phyloP scores from a whole-genome alignment of 2,329 filamentous ascomycete species.

The Colletotrichum sp. region DNA sequence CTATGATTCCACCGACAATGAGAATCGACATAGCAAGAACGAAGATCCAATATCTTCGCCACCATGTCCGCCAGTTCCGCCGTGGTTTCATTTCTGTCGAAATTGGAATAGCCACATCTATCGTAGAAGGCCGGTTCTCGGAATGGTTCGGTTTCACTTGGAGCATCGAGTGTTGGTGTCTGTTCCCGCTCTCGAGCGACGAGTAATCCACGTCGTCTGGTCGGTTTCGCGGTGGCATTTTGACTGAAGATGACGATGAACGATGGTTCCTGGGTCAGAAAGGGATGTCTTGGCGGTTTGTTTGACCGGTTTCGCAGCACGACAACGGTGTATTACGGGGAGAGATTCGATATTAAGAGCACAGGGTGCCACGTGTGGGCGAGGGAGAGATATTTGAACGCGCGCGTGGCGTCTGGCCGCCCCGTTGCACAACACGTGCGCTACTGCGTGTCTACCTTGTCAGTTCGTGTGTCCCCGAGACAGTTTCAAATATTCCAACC shows the following conservation, averaged over 20 bases:
- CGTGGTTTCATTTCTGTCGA: background rate
- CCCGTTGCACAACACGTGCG: background rate
- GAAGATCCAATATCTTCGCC: slow-evolving; percentile 14
- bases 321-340: background rate
- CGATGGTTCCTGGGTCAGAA: background rate
- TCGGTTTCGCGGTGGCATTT: background rate
- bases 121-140: background rate
- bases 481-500: background rate
- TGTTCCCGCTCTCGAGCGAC: background rate
- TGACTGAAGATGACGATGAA: background rate
- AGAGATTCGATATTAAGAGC: background rate
- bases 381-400: background rate
- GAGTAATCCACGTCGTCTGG: background rate
- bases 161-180: background rate
- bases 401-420: background rate
- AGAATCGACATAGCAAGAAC: slow-evolving; percentile 11
- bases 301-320: background rate
- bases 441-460: background rate
- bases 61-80: background rate
- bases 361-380: background rate
- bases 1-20: slow-evolving; percentile 6
- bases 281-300: background rate
- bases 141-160: background rate
- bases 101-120: slow-evolving; percentile 6
- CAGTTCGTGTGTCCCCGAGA: background rate